Conservation (phyloP, 2,329 filamentous ascomycete species). For the Whalleya microplaca region DNA sequence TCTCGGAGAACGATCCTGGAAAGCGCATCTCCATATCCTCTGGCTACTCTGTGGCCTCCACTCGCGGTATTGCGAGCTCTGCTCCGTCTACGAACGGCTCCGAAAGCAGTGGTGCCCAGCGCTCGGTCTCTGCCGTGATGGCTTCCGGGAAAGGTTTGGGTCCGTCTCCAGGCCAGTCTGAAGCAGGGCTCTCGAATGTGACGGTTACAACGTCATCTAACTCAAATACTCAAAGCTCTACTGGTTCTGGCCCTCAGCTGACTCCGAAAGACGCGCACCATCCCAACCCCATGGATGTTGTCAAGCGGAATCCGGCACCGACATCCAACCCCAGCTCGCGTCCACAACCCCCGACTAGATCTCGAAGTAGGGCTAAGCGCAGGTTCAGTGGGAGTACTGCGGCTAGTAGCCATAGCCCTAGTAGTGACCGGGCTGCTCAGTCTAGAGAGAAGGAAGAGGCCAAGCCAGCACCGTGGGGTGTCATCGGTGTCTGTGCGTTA, state of each 20-base stretch:
- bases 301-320: conserved; percentile 45
- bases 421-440: conserved; percentile 65
- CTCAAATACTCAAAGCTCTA: conserved; percentile 47
- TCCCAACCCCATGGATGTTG: conserved; percentile 50
- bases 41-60: conserved; percentile 70
- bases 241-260: conserved; percentile 49
- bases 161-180: conserved; percentile 49
- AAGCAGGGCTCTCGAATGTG: conserved; percentile 54
- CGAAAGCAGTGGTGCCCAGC: conserved; percentile 47
- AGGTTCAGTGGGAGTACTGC: conserved; percentile 81
- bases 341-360: conserved; percentile 54
- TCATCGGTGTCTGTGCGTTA: conserved; percentile 92
- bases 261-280: conserved; percentile 46
- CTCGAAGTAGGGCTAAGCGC: conserved; percentile 71
- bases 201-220: conserved; percentile 58
- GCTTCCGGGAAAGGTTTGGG: conserved; percentile 47
- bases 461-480: conserved; percentile 63
- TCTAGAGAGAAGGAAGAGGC: conserved; percentile 62
- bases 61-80: conserved; percentile 55
- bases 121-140: conserved; percentile 52
- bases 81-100: conserved; percentile 58
- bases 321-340: conserved; percentile 40
- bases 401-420: conserved; percentile 80
- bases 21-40: conserved; percentile 77
- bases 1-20: conserved; percentile 49